Percentiles rank a stretch among this genome's conserved stretches.
These are phyloP conservation scores for Anthracocystis walkeri DNA, from an alignment of 1,284 basidiomycete genomes.

Conservation along the genomic window DNA sequence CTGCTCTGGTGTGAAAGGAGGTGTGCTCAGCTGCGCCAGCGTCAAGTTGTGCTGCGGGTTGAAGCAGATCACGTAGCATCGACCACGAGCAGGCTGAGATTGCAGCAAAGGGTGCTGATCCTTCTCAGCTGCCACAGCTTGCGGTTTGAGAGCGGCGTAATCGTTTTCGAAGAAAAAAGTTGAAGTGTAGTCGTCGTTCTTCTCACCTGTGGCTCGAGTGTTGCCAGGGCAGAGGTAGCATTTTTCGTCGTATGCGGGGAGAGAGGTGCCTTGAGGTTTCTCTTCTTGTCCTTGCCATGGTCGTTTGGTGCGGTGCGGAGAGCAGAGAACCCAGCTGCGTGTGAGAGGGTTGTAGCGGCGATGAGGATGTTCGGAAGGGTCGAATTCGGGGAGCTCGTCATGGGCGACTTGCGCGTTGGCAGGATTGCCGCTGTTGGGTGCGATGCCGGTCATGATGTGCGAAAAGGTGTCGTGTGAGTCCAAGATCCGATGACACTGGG, in stretches of 20 bases:
- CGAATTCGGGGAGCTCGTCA: slow-evolving; percentile 44
- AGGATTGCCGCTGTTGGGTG: slow-evolving; percentile 8
- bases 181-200: slow-evolving; percentile 78
- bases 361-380: slow-evolving; percentile 65
- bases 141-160: slow-evolving; percentile 82
- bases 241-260: slow-evolving; percentile 78
- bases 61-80: slow-evolving; percentile 90
- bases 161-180: slow-evolving; percentile 85
- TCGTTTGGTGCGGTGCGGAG: slow-evolving; percentile 67
- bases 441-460: slow-evolving; percentile 15
- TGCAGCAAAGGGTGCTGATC: slow-evolving; percentile 73
- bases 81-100: slow-evolving; percentile 80
- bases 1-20: slow-evolving; percentile 61
- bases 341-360: slow-evolving; percentile 66
- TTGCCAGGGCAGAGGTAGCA: slow-evolving; percentile 96
- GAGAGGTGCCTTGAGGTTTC: slow-evolving; percentile 29
- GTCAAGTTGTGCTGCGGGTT: slow-evolving; percentile 92
- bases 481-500: not conserved
- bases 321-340: slow-evolving; percentile 65
- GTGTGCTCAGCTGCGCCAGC: slow-evolving; percentile 77
- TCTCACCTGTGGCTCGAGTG: slow-evolving; percentile 78
- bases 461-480: slow-evolving; percentile 16
- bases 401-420: slow-evolving; percentile 8
- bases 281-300: slow-evolving; percentile 69
- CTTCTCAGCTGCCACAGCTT: slow-evolving; percentile 47